These are phyloP conservation scores for Verbascum thapsus DNA, from an alignment of 257 asterid genomes.

Conservation along the genomic window DNA sequence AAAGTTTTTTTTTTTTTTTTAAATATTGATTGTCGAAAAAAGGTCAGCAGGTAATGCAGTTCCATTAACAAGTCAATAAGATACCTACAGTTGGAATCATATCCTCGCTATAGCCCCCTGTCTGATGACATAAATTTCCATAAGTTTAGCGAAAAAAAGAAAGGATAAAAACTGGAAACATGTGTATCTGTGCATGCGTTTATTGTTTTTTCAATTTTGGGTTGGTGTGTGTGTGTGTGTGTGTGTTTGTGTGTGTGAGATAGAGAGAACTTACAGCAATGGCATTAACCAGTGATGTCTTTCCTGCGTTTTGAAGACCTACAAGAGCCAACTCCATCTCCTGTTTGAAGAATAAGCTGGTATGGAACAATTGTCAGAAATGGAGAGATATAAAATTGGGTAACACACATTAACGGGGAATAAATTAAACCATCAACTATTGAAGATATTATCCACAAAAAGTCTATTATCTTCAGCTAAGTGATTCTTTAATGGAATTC, in stretches of 20 bases:
- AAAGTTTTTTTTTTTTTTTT: constrained; percentile 17
- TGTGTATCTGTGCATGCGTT: not conserved
- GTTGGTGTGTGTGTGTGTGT: not conserved
- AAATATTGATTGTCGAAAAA: constrained; percentile 12
- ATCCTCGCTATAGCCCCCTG: constrained; percentile 94
- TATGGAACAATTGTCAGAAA: constrained; percentile 26
- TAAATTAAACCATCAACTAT: not conserved
- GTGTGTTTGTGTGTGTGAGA: constrained; percentile 2
- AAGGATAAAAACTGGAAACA: constrained; percentile 7
- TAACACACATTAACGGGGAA: not conserved
- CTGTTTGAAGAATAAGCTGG: constrained; percentile 90
- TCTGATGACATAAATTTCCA: constrained; percentile 52
- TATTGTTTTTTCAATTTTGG: no score
- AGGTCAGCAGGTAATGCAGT: not conserved
- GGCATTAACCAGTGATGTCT: constrained; percentile 87
- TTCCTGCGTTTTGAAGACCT: constrained; percentile 92
- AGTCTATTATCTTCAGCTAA: no score
- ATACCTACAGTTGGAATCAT: constrained; percentile 92
- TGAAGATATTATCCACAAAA: no score
- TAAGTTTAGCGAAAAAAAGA: constrained; percentile 20
- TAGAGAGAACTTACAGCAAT: constrained; percentile 68
- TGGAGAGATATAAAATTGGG: not conserved
- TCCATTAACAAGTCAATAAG: constrained; percentile 14
- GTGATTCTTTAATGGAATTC: no score
- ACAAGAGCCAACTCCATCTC: constrained; percentile 95